Conservation (phyloP, 2,329 filamentous ascomycete species). For the Colletotrichum siamense region DNA sequence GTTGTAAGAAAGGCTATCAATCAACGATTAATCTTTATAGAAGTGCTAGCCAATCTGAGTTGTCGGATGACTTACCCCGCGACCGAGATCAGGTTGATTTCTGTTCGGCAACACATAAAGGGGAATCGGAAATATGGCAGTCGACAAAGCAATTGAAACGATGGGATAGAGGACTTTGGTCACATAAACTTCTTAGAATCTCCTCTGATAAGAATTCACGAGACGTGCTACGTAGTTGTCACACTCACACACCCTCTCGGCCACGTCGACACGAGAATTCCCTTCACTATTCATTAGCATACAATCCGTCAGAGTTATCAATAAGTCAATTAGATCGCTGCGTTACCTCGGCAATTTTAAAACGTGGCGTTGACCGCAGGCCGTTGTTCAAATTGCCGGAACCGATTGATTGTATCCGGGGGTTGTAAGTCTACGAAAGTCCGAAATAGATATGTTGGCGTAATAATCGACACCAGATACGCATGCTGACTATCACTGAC, state of each 20-base stretch:
- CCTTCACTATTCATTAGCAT: background rate
- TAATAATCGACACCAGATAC: background rate
- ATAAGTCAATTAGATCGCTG: fast-evolving
- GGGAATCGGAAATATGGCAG: background rate
- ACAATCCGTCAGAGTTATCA: background rate
- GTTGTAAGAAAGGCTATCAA: background rate
- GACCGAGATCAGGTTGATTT: background rate
- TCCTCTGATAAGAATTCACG: background rate
- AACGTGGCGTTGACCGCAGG: fast-evolving
- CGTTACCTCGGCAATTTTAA: fast-evolving
- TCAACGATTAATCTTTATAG: background rate
- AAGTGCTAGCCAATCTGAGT: background rate
- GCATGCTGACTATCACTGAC: background rate
- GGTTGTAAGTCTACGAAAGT: background rate
- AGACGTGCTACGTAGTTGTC: fast-evolving
- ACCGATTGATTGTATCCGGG: background rate
- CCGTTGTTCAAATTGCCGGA: fast-evolving
- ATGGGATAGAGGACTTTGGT: background rate
- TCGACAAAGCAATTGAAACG: fast-evolving
- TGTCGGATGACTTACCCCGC: background rate
- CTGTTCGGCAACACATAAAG: fast-evolving
- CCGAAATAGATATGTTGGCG: background rate
- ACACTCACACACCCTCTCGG: background rate
- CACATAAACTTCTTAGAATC: fast-evolving
- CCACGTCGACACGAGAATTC: background rate